Conservation (phyloP, 179 eudicot genomes). For the Drosera spatulata region DNA sequence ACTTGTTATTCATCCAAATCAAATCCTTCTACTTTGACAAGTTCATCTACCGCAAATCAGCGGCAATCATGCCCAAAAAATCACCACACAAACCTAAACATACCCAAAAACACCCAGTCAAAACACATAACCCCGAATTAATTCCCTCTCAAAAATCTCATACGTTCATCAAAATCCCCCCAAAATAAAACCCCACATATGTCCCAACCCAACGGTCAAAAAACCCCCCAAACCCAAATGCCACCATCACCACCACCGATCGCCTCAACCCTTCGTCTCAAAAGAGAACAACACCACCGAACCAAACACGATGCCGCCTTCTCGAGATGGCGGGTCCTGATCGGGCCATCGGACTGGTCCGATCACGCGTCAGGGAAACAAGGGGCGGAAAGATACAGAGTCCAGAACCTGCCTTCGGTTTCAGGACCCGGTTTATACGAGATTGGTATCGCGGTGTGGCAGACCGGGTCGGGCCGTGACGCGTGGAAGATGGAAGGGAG, state of each 20-base stretch:
- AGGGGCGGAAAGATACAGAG: slow-evolving; percentile 73
- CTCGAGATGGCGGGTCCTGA: slow-evolving; percentile 67
- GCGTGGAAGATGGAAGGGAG: slow-evolving; percentile 29
- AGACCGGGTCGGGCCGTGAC: slow-evolving; percentile 24
- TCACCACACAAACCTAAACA: too few relatives aligned
- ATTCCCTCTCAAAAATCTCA: too few relatives aligned
- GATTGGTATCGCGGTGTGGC: slow-evolving; percentile 46
- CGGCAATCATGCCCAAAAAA: too few relatives aligned
- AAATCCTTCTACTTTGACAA: too few relatives aligned
- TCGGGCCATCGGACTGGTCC: slow-evolving; percentile 80
- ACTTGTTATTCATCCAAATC: too few relatives aligned
- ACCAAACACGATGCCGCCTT: slow-evolving; percentile 78
- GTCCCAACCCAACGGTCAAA: too few relatives aligned
- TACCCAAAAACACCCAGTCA: too few relatives aligned
- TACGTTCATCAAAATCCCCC: too few relatives aligned
- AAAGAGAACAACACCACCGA: slow-evolving; percentile 54
- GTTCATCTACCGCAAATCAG: too few relatives aligned
- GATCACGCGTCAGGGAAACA: slow-evolving; percentile 39
- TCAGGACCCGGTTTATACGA: slow-evolving; percentile 75
- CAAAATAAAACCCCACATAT: too few relatives aligned
- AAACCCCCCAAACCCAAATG: neutral
- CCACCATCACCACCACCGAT: neutral
- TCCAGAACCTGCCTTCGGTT: slow-evolving; percentile 47
- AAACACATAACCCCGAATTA: too few relatives aligned
- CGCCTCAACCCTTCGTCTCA: slow-evolving; percentile 21